Evolutionary conservation across 345 rosid genomes (phyloP).

Genomic region (Firmiana major): DNA sequence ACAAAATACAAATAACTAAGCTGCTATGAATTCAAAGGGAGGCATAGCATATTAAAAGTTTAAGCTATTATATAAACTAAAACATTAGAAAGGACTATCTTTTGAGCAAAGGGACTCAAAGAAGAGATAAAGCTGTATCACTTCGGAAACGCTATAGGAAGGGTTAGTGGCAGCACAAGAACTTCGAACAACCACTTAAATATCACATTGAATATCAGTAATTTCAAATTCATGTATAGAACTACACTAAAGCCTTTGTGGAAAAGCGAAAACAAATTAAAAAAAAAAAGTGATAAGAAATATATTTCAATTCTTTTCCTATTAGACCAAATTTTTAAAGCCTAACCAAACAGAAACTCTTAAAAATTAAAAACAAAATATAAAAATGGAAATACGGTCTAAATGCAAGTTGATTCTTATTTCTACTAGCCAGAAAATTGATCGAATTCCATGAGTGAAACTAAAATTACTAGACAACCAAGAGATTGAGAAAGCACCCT

Average conservation of each 20-base stretch:
- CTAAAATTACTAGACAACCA: not conserved
- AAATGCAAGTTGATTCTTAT: not conserved
- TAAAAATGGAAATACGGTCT: not conserved
- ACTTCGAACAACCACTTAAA: not conserved
- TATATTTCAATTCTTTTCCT: not conserved
- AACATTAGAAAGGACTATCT: not conserved
- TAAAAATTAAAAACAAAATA: not conserved
- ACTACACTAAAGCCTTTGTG: not conserved
- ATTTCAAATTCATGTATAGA: not conserved
- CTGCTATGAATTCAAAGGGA: not conserved
- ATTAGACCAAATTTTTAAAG: not conserved
- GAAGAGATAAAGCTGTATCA: not conserved
- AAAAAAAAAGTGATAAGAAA: not conserved
- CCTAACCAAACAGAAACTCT: not conserved
- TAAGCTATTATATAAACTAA: not conserved
- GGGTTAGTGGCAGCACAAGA: not conserved
- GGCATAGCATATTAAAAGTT: not conserved
- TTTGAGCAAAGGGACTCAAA: not conserved
- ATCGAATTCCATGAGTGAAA: not conserved
- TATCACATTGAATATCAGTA: not conserved
- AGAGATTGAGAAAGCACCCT: conserved; percentile 42
- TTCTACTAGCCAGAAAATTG: not conserved
- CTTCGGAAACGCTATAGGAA: not conserved
- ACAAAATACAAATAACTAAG: not conserved
- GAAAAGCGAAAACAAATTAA: not conserved